Evolutionary conservation across 306 rosid genomes (phyloP).

Genomic region (Fragaria ananassa): DNA sequence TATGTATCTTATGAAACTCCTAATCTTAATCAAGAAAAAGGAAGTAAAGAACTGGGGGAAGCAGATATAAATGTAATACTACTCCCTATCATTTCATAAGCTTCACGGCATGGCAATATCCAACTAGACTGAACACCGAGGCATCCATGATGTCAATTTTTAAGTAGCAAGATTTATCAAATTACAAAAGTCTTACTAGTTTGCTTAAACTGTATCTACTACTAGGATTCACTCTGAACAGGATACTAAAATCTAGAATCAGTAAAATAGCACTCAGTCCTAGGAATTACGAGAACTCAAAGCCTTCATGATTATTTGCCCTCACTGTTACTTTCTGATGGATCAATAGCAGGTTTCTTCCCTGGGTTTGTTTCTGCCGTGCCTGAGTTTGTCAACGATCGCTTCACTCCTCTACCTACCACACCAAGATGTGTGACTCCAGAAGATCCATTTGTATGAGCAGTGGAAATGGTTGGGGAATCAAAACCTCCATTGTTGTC

Average conservation of each 20-base stretch:
- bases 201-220: not conserved
- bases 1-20: not conserved
- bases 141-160: not conserved
- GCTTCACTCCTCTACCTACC: conserved; percentile 96
- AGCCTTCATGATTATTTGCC: conserved; percentile 41
- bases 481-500: conserved; percentile 60
- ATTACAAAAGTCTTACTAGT: not conserved
- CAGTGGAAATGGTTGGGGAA: conserved; percentile 83
- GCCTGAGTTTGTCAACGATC: conserved; percentile 47
- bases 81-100: not conserved
- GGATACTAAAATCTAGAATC: conserved; percentile 5
- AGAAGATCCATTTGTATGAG: conserved; percentile 66
- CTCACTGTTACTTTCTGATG: conserved; percentile 56
- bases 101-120: not conserved
- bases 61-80: no score
- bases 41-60: not conserved
- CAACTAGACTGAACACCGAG: not conserved
- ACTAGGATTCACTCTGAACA: not conserved
- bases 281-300: conserved; percentile 8
- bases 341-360: conserved; percentile 64
- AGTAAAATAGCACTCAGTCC: not conserved
- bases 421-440: conserved; percentile 94
- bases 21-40: not conserved
- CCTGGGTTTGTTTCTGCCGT: conserved; percentile 41
- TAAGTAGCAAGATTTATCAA: not conserved